Conservation (phyloP, 2,329 filamentous ascomycete genomes). For the Fusarium irregulare region DNA sequence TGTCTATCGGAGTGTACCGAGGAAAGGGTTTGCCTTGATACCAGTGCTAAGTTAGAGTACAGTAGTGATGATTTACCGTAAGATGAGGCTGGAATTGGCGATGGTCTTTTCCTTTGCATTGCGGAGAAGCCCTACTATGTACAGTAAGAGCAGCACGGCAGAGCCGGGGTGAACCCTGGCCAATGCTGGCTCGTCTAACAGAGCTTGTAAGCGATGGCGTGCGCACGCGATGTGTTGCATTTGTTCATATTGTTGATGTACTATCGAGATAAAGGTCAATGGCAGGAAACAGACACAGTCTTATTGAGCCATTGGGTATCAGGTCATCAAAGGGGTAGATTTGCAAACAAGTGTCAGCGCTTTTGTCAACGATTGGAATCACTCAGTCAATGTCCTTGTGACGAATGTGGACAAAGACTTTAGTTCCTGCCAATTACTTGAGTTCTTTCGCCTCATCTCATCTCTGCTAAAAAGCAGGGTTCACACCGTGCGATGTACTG, state of each 20-base stretch:
- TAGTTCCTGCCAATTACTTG: conserved; percentile 36
- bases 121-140: conserved; percentile 33
- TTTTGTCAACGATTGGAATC: not conserved
- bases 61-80: conserved; percentile 18
- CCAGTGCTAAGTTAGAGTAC: not conserved
- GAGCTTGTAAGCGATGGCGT: conserved; percentile 38
- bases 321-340: not conserved
- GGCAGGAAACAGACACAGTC: not conserved
- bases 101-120: conserved; percentile 24
- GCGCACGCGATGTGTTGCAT: conserved; percentile 35
- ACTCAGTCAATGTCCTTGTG: conserved; percentile 22
- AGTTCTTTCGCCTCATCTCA: conserved; percentile 16
- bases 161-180: conserved; percentile 40
- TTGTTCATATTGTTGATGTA: conserved; percentile 10
- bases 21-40: conserved; percentile 1
- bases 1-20: conserved; percentile 37
- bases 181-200: conserved; percentile 13
- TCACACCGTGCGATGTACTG: conserved; percentile 38
- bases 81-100: conserved; percentile 30
- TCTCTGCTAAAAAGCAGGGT: conserved; percentile 33
- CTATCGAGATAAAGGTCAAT: conserved; percentile 3
- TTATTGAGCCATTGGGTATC: not conserved
- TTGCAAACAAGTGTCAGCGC: conserved; percentile 10
- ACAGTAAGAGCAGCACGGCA: conserved; percentile 16
- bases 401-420: conserved; percentile 36